Evolutionary conservation across 306 rosid genomes (phyloP).

Genomic region (Cucurbita argyrosperma): DNA sequence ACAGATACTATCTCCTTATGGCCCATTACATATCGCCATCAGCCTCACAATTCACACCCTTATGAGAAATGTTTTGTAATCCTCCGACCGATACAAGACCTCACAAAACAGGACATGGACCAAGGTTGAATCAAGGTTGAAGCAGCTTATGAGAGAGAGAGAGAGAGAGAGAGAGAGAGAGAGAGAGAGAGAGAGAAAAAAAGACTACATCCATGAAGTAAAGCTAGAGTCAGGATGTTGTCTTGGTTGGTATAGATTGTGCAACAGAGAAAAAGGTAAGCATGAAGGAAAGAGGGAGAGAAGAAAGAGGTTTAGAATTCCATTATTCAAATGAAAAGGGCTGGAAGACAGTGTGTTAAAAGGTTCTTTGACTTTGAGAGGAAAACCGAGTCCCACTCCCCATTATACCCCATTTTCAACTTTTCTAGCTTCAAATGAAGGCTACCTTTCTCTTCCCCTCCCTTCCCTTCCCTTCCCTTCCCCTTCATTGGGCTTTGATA

Average conservation of each 20-base stretch:
- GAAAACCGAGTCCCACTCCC: slow-evolving; percentile 1
- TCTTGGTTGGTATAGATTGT: background rate
- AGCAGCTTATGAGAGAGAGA: no score
- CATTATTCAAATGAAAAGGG: background rate
- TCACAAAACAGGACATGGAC: no score
- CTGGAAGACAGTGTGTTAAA: background rate
- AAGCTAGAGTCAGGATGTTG: background rate
- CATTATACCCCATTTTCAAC: background rate
- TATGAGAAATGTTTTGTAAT: no score
- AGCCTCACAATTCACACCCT: no score
- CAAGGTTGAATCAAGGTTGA: no score
- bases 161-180: no score
- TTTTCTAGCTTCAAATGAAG: slow-evolving; percentile 6
- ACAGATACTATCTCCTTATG: no score
- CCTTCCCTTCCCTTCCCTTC: slow-evolving; percentile 3
- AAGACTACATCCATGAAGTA: background rate
- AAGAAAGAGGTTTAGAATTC: background rate
- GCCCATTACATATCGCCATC: no score
- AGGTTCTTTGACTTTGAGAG: background rate
- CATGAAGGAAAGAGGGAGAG: background rate
- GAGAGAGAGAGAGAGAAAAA: no score
- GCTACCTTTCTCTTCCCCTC: slow-evolving; percentile 3
- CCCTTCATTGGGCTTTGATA: slow-evolving; percentile 6
- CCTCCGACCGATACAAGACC: no score
- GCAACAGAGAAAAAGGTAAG: background rate